These are phyloP conservation scores for Rhodofomes roseus DNA, from an alignment of 1,284 basidiomycete genomes.

Conservation along the genomic window DNA sequence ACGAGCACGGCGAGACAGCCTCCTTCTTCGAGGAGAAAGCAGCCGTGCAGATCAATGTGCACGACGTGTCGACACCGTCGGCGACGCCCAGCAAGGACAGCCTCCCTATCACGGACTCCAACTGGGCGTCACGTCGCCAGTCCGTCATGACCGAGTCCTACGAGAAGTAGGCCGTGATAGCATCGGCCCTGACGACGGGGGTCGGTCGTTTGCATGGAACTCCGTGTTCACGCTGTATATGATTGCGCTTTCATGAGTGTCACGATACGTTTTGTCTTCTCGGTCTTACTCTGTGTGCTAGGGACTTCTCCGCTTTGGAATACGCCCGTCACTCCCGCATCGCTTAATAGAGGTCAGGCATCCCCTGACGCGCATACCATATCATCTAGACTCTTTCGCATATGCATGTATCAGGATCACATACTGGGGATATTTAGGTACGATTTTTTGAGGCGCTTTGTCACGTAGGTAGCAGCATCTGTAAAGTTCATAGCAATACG, in stretches of 20 bases:
- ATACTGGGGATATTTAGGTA: not conserved
- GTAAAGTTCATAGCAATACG: not conserved
- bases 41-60: not conserved
- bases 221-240: not conserved
- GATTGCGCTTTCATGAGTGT: not conserved
- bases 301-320: not conserved
- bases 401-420: not conserved
- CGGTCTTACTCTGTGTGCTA: not conserved
- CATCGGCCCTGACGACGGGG: too few species aligned
- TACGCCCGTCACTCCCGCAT: not conserved
- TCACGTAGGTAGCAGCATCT: not conserved
- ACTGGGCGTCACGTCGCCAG: not conserved
- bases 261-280: not conserved
- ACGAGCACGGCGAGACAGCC: conserved; percentile 1
- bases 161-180: not conserved
- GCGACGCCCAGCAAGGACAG: not conserved
- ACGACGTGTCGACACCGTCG: not conserved
- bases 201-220: too few species aligned
- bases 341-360: not conserved
- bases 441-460: not conserved
- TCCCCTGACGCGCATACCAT: not conserved
- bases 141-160: not conserved
- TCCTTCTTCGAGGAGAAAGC: not conserved
- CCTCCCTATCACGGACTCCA: not conserved
- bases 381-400: not conserved